Evolutionary conservation across 2,329 filamentous ascomycete species (phyloP).

Genomic region (Neofusicoccum parvum): DNA sequence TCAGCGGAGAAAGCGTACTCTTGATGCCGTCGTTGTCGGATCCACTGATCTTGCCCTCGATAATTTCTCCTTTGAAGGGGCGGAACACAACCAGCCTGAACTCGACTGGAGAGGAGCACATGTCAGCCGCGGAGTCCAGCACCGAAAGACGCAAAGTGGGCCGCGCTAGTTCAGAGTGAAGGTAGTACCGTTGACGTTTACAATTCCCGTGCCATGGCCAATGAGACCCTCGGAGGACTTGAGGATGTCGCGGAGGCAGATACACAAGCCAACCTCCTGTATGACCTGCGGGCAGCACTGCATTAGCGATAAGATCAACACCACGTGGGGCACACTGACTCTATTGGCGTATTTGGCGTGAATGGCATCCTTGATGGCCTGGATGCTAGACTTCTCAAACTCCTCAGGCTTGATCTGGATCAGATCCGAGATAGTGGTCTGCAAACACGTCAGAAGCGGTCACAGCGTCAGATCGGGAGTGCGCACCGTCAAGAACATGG

Average conservation of each 20-base stretch:
- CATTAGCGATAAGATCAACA: slow-evolving; percentile 7
- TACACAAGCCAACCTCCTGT: slow-evolving; percentile 89
- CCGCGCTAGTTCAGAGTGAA: neutral
- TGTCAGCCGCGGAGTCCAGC: neutral
- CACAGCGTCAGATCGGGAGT: slow-evolving; percentile 1
- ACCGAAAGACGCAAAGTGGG: neutral
- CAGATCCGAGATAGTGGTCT: slow-evolving; percentile 94
- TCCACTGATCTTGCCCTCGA: slow-evolving; percentile 80
- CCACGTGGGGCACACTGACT: slow-evolving; percentile 45
- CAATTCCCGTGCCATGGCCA: slow-evolving; percentile 85
- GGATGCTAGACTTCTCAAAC: slow-evolving; percentile 78
- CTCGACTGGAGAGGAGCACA: slow-evolving; percentile 63
- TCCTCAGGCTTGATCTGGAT: slow-evolving; percentile 90
- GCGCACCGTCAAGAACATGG: slow-evolving; percentile 20
- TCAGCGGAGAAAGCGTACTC: slow-evolving; percentile 46
- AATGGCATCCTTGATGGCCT: slow-evolving; percentile 94
- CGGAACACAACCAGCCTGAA: slow-evolving; percentile 93
- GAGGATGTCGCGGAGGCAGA: slow-evolving; percentile 89
- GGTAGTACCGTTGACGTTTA: slow-evolving; percentile 83
- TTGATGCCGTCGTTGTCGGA: slow-evolving; percentile 73
- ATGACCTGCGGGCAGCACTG: slow-evolving; percentile 61
- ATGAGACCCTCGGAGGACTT: slow-evolving; percentile 91
- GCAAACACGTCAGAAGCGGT: neutral
- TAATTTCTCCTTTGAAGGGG: slow-evolving; percentile 91
- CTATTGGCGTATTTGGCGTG: slow-evolving; percentile 97